Base-by-base conservation (phyloP, 1,139 yeast species). In the Tardiomyces depauwii region DNA sequence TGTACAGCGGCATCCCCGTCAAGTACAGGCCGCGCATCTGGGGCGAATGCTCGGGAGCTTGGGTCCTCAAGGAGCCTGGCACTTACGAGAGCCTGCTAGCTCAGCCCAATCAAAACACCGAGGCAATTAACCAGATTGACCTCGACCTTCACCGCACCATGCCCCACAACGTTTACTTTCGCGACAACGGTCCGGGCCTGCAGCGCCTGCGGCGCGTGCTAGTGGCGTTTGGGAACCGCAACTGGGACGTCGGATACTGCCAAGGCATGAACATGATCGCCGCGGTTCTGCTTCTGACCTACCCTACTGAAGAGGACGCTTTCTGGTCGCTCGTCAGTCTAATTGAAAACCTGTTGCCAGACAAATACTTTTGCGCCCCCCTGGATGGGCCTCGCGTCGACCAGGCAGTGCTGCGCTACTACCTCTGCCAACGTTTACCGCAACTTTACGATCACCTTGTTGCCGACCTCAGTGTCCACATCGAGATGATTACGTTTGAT, bases 191-290 rank as follows among this genome's bases (percentile, higher is more conserved):
- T 0, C 78, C 80, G 0, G 78, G 78, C 19, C 71, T 72, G 40
- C 65, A 62, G 43, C 74, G 73, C 48, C 58, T 78, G 36, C 66
- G 75, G 42, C 63, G 76, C 13, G 72, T 78, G 2, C 61, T 78
- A 41, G 68, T 73, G 42, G 81, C 82, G 0, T 77, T 73, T 55
- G 72, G 74, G n/a, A 65, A 72, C 7, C 70, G 73, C 51, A 69
- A 70, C 48, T 73, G 77, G 0, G 66, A 65, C 1, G 66, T 77
- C 41, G 82, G 83, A 0, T 78, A 78, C 54, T 74, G 78, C 47
- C 83, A 78, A 55, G 83, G 83, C 0, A 77, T 78, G 83, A 78
- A 78, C 54, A 73, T 77, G 53, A 73, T 78, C 25, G 74, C 75
- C 3, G 83, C 80, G 0, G 75, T 74, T 44, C 55, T 78, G 9